Conservation (phyloP, 192 early-diverging fungal species). For the Geranomyces variabilis region DNA sequence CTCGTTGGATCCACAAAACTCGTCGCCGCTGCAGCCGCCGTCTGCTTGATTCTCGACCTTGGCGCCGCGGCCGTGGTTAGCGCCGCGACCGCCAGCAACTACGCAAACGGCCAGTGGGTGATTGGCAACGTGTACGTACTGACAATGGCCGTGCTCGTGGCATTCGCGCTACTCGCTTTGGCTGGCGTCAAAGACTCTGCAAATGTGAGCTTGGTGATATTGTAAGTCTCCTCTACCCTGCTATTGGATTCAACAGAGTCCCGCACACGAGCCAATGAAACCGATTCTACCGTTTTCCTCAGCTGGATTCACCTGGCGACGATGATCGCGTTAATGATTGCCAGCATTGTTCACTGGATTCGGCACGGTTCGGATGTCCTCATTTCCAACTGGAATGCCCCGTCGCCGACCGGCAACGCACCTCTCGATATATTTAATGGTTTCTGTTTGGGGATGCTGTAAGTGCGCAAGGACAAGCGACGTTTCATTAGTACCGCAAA, state of each 20-base stretch:
- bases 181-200: slow-evolving; percentile 58
- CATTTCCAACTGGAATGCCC: slow-evolving; percentile 50
- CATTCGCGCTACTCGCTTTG: slow-evolving; percentile 53
- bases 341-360: slow-evolving; percentile 39
- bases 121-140: slow-evolving; percentile 43
- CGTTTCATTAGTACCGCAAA: too few relatives aligned
- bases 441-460: slow-evolving; percentile 60
- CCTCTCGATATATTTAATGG: slow-evolving; percentile 53
- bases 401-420: slow-evolving; percentile 34
- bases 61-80: slow-evolving; percentile 56
- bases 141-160: slow-evolving; percentile 48
- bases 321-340: slow-evolving; percentile 46
- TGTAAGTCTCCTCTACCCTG: too few relatives aligned
- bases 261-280: too few relatives aligned
- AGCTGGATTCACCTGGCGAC: slow-evolving; percentile 45
- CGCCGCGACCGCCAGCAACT: slow-evolving; percentile 56
- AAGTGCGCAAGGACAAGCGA: too few relatives aligned
- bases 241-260: too few relatives aligned
- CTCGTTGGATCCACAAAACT: slow-evolving; percentile 53
- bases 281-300: too few relatives aligned
- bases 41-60: slow-evolving; percentile 54
- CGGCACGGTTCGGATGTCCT: slow-evolving; percentile 43
- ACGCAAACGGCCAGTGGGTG: slow-evolving; percentile 45
- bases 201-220: slow-evolving; percentile 51
- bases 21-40: slow-evolving; percentile 53